Conservation (phyloP, 495 filamentous ascomycete genomes). For the Chaetomium tenue region DNA sequence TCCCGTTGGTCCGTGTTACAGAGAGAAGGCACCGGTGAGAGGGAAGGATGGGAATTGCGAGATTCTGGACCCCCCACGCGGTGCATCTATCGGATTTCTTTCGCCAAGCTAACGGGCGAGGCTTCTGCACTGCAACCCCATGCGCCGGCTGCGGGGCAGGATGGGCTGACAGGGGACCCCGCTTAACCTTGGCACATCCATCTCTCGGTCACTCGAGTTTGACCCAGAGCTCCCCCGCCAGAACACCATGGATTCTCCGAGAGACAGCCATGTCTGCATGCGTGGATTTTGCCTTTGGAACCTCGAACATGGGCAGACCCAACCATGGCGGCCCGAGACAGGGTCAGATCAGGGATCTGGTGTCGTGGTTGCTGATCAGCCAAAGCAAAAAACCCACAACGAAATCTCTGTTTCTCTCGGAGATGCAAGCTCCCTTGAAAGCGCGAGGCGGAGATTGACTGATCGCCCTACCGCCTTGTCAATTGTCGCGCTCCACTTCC, state of each 20-base stretch:
- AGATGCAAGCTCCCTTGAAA: not conserved
- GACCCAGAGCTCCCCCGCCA: not conserved
- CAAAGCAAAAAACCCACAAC: not conserved
- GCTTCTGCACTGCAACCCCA: conserved; percentile 13
- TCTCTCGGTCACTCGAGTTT: not conserved
- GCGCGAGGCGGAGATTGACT: conserved; percentile 3
- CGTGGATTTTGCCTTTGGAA: not conserved
- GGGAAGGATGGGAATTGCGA: conserved; percentile 13
- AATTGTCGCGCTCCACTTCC: conserved; percentile 15
- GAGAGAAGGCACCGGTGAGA: not conserved
- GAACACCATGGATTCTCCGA: not conserved
- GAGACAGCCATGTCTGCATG: not conserved
- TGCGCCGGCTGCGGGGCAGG: conserved; percentile 2
- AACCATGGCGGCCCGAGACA: not conserved
- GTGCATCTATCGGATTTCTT: conserved; percentile 9
- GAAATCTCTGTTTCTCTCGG: not conserved
- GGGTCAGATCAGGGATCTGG: not conserved
- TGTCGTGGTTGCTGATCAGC: conserved; percentile 3
- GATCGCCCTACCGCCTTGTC: conserved; percentile 16
- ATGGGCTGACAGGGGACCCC: not conserved
- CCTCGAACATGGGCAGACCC: not conserved
- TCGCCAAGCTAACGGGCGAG: conserved; percentile 14
- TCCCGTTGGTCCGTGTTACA: conserved; percentile 7
- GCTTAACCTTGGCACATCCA: conserved; percentile 1
- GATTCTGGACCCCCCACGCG: conserved; percentile 16